phyloP scores from a whole-genome alignment of 176 grass and related monocot species.

The Saccharum officinarum region DNA sequence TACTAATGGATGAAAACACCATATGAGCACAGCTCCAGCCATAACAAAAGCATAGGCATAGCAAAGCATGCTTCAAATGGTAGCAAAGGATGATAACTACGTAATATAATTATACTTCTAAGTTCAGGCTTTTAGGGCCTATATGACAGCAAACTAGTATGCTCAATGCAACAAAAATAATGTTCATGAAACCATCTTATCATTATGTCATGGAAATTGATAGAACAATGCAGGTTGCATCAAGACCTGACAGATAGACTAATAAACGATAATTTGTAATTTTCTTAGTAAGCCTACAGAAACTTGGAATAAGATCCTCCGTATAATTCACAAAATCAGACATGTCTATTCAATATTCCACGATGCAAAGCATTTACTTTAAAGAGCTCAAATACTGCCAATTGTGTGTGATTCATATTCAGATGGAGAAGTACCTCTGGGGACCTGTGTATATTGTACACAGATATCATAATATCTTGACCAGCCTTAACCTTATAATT shows the following conservation, averaged over 20 bases:
- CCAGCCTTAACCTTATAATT: slow-evolving; percentile 83
- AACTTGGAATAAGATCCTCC: background rate
- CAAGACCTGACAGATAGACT: background rate
- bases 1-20: background rate
- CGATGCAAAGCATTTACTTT: background rate
- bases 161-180: background rate
- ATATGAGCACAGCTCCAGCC: background rate
- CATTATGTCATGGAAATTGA: background rate
- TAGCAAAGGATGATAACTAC: background rate
- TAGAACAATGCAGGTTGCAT: slow-evolving; percentile 2
- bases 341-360: slow-evolving; percentile 21
- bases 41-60: background rate
- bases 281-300: background rate
- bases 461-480: slow-evolving; percentile 98
- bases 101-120: slow-evolving; percentile 1
- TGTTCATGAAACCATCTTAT: background rate
- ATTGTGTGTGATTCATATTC: slow-evolving; percentile 1
- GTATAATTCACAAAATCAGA: background rate
- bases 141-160: background rate
- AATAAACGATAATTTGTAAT: background rate
- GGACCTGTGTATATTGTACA: slow-evolving; percentile 97
- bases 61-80: background rate
- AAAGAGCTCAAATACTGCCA: background rate
- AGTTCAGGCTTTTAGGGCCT: background rate
- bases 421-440: slow-evolving; percentile 63